Base-by-base conservation (phyloP, 176 grass and related monocot genomes). In the Oryza brachyantha region DNA sequence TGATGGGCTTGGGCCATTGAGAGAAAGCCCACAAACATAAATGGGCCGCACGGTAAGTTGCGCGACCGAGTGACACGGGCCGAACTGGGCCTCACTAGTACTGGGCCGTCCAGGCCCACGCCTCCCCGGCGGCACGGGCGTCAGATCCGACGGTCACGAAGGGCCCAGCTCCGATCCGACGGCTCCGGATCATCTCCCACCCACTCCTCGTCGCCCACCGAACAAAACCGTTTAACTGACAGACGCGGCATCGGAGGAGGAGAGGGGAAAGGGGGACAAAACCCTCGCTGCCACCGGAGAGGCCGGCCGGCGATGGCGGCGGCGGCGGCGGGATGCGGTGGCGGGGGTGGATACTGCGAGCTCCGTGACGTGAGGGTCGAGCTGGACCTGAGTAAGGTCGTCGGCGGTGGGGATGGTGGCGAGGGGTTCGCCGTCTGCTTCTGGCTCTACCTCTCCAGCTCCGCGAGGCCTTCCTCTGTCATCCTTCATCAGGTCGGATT, bases 361-460 rank as follows among this genome's bases (percentile, higher is more conserved):
- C 79, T 90, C 70, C 42, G 77, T 35, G 88, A 77, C 58, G 70
- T 87, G 31, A 52, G 77, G 52, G 41, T 92, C 5, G 66, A 76
- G 36, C 8, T 89, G 59, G 70, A 90, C 65, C 22, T 46, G 24
- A 78, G 29, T 6, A 24, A 4, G 25, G 77, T n/a, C 10, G 61
- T 68, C 62, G 89, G 52, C 36, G 61, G 50, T 13, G 68, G 52
- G 10, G 80, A 28, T 43, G 82, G 50, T 19, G 68, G 52, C 6
- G 80, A 28, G 72, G 89, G 92, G 42, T 87, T 94, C 64, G 64
- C 83, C 37, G 61, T 94, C 83, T 85, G 77, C 74, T 91, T 99
- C 80, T 99, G 96, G 96, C 87, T 99, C 46, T 93, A 99, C 85
- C 90, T 95, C 45, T 77, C 85, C 39, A 45, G 73, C 80, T 93